These are phyloP conservation scores for Paramecium bursaria DNA, from an alignment of 73 alveolate genomes.

Conservation along the genomic window DNA sequence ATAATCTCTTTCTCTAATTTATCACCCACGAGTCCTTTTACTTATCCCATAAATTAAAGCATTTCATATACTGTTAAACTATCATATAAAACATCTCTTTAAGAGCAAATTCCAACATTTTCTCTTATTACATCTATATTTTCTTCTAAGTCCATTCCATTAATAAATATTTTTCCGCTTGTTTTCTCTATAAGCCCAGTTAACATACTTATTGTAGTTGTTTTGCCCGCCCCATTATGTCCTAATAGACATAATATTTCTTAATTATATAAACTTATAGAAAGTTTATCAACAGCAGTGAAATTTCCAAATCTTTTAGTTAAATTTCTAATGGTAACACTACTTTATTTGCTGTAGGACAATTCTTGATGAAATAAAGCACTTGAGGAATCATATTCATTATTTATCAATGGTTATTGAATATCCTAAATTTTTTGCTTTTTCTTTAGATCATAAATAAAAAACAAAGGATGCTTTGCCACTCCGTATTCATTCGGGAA, in stretches of 20 bases:
- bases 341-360: background rate
- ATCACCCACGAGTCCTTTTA: conserved; percentile 64
- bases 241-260: conserved; percentile 88
- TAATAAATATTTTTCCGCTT: conserved; percentile 73
- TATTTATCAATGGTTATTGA: background rate
- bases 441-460: conserved; percentile 9
- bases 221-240: conserved; percentile 99
- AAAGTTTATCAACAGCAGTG: conserved; percentile 89
- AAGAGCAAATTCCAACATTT: conserved; percentile 97
- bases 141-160: conserved; percentile 75
- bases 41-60: conserved; percentile 77
- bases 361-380: conserved; percentile 59
- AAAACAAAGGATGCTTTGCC: conserved; percentile 1
- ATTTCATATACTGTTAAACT: conserved; percentile 83
- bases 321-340: conserved; percentile 54
- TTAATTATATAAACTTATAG: conserved; percentile 42
- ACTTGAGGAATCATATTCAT: conserved; percentile 11
- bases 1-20: conserved; percentile 73
- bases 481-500: conserved; percentile 56
- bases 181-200: conserved; percentile 80
- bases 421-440: background rate
- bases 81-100: conserved; percentile 94
- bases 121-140: conserved; percentile 81
- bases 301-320: conserved; percentile 76
- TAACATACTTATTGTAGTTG: conserved; percentile 93